Conservation (phyloP, 2,329 filamentous ascomycete genomes). For the Diplodia seriata region DNA sequence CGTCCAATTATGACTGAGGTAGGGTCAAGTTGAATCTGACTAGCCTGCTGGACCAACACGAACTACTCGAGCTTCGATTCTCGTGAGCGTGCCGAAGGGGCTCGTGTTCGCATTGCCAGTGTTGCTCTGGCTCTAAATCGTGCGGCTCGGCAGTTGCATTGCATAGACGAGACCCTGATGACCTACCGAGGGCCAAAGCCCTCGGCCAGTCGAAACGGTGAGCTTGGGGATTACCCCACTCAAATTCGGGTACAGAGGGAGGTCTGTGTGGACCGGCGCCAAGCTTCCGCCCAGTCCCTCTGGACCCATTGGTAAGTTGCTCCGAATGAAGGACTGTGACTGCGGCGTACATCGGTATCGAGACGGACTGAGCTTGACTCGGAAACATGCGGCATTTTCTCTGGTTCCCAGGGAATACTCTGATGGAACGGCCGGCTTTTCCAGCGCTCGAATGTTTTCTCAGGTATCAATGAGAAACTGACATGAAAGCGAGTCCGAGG, state of each 20-base stretch:
- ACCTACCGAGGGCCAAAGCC: neutral
- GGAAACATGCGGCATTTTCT: neutral
- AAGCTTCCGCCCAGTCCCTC: neutral
- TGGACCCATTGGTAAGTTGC: neutral
- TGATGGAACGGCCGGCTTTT: neutral
- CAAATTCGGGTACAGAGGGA: neutral
- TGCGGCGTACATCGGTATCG: neutral
- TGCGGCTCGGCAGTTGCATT: neutral
- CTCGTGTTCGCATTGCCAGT: neutral
- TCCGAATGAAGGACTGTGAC: neutral
- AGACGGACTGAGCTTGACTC: neutral
- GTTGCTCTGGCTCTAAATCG: neutral
- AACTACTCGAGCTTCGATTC: neutral
- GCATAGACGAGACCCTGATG: neutral
- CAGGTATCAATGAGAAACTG: too few species aligned
- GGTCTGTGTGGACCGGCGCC: neutral
- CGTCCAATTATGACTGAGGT: neutral
- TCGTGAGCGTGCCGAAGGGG: neutral
- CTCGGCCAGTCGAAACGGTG: neutral
- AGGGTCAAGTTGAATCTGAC: neutral
- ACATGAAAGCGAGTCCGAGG: too few species aligned
- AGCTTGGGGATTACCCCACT: constrained; percentile 2
- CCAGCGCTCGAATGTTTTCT: too few species aligned
- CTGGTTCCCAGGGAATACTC: neutral
- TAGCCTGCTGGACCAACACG: neutral